Evolutionary conservation across 1,139 yeast genomes (phyloP), one percentile per base, ranked within the genome.

Genomic region (Scheffersomyces parashehatae): DNA sequence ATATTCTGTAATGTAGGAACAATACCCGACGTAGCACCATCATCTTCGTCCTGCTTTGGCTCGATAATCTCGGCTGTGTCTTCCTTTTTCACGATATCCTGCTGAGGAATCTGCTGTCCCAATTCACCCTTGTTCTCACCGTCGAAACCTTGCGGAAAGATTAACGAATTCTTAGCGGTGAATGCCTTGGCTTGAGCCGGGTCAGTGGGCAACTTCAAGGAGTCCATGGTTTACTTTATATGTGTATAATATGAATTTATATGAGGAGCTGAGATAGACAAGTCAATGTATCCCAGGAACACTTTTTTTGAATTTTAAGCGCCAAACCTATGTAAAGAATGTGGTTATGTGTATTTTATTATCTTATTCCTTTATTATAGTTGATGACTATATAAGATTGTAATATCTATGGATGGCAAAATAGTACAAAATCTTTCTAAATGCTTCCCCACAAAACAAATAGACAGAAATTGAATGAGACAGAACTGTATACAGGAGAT

Each of bases 1-100:
- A 93, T 95, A 74, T 93, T 91, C 68, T 91, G 98, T 55, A 91
- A 74, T 0, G 98, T 91, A 36, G 99, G 99, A 9, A 93, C 96
- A 47, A 91, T 91, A 37, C 98, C 98, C 0, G 97, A 88, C 1
- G 91, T 83, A 5, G 86, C 80, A 34, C 86, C 83, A 48, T 83
- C 86, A 41, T 79, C 84, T 35, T 79, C 85, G 36, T 75, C 77
- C 47, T 68, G 70, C 44, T 65, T 67, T 33, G 75, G 74, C 53
- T 70, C 75, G 35, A 68, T 60, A 31, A 71, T 58, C 39, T 64
- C 67, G 32, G 60, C 59, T 29, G 58, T 45, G 44, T 68, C 70
- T 42, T 59, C 62, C 50, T 68, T 68, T 46, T 65, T 62, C 13
- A 56, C 47, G 34, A 49, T 48, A 39, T 47, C 42, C 24, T 48